Evolutionary conservation across 805 yeast genomes (phyloP), one percentile per base, ranked within the genome.

Genomic region (Lachancea meyersii): DNA sequence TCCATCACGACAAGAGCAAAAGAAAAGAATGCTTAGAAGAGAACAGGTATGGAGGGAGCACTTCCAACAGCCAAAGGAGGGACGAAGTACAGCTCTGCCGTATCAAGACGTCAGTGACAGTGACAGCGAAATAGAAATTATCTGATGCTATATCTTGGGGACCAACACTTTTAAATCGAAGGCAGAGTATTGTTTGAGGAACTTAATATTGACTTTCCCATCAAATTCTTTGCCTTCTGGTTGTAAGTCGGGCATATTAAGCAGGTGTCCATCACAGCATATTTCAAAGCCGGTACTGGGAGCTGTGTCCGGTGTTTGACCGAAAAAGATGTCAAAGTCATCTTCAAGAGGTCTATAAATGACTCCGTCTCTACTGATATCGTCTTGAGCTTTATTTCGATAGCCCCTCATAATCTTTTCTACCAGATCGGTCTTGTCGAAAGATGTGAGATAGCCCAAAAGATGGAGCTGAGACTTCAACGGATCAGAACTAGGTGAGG

Each of bases 111-210:
- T 35, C 23, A 50, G 54, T 42, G 62, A 53, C 16, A 61, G 65
- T 44, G 67, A 61, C 28, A 61, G 65, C 43, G 67, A 60, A 23
- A 40, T 63, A 19, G 67, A 62, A 21, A 60, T 64, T 40, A 50
- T 61, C n/a, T 54, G 48, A 43, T 36, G 27, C 30, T 2, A 19
- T 24, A 28, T 3, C 16, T 21, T 20, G 9, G 46, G 16, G 38
- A 21, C 27, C 17, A 48, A 31, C 5, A 47, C 52, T 20, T 46
- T 38, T 24, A 53, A 38, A 8, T 37, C 26, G 14, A 49, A 49
- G 11, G 40, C 11, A 16, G 51, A 46, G 35, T 36, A 41, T 11
- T 39, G 14, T 9, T 43, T 30, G 18, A 51, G 32, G 37, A 47
- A 52, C 26, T 35, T n/a, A 23, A 48, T 26, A n/a, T 35, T 34